A percentile compares a stretch with the other conserved stretches of the same genome.
Evolutionary conservation across 2,329 filamentous ascomycete species (phyloP).

Genomic region (Ophiostoma sp.): DNA sequence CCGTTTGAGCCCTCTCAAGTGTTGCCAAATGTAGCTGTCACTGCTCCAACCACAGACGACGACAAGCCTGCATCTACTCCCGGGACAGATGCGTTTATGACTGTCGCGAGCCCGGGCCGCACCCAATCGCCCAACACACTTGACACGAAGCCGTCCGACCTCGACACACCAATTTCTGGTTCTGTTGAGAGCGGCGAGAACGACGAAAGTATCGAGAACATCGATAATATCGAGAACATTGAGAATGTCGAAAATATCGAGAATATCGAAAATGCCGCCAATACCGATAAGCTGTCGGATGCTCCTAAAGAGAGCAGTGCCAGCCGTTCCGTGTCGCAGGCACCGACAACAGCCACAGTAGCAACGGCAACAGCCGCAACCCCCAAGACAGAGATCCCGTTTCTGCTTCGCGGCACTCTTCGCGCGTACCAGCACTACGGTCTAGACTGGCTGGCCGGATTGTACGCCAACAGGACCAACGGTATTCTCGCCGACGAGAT

Average conservation of each 20-base stretch:
- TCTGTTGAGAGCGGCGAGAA: neutral
- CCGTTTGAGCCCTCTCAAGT: neutral
- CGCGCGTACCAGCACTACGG: conserved; percentile 96
- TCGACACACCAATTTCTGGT: conserved; percentile 34
- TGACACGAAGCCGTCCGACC: conserved; percentile 48
- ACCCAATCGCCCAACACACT: conserved; percentile 46
- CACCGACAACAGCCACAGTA: conserved; percentile 20
- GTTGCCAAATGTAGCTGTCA: neutral
- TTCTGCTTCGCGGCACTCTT: conserved; percentile 77
- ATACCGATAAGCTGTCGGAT: neutral
- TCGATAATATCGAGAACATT: neutral
- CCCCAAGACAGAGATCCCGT: conserved; percentile 66
- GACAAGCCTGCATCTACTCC: conserved; percentile 31
- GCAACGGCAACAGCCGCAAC: conserved; percentile 26
- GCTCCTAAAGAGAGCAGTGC: conserved; percentile 26
- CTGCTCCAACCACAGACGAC: neutral
- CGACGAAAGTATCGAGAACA: too few species aligned
- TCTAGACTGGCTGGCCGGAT: conserved; percentile 90
- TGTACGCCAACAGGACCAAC: conserved; percentile 89
- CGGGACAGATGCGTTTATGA: conserved; percentile 42
- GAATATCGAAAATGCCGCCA: neutral
- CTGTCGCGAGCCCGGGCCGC: conserved; percentile 39
- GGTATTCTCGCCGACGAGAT: conserved; percentile 97
- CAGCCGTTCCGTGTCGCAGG: conserved; percentile 34
- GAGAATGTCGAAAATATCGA: neutral